Evolutionary conservation across 2,329 filamentous ascomycete genomes (phyloP), one percentile per base, ranked within the genome.

Genomic region (Epichloe scottii): DNA sequence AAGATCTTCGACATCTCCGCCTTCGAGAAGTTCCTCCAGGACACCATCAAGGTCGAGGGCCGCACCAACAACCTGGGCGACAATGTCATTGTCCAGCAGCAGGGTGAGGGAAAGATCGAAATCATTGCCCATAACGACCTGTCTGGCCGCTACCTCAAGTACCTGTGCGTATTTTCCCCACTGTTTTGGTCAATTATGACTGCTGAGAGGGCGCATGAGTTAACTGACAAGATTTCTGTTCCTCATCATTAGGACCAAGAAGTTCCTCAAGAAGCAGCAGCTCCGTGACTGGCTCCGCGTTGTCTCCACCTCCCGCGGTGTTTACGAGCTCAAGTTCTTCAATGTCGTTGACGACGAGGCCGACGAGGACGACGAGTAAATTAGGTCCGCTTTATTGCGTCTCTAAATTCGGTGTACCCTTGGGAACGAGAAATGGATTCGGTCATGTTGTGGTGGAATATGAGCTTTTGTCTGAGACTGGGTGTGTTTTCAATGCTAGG

Each of bases 201-300:
- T 10, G 35, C 3, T 17, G 1, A 39, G 15, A n/a, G 15, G 3
- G 3, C 7, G 15, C 17, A 23, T 10, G 4, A 46, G 15, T 23
- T 14, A 23, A 23, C 39, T 42, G 30, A 51, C 38, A 11, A 11
- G 15, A 11, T 17, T 23, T 21, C n/a, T 35, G 4, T 40, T 26
- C 44, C 6, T 15, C 19, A 14, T 10, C 17, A 15, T 34, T 7
- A 95, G 89, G 72, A 98, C 93, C 74, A 98, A 98, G 89, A 98
- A 98, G 84, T 98, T 95, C 86, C 86, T 98, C 76, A 98, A 98
- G 89, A 98, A 98, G 88, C 89, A 96, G 82, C 91, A 97, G 84
- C 88, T 98, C 72, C 89, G 93, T 78, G 93, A 98, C 82, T 98
- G 93, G 93, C 87, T 98, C 70, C 90, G 93, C 68, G 91, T 98